Conservation (phyloP, 2,329 filamentous ascomycete species). For the Fusarium vanettenii region DNA sequence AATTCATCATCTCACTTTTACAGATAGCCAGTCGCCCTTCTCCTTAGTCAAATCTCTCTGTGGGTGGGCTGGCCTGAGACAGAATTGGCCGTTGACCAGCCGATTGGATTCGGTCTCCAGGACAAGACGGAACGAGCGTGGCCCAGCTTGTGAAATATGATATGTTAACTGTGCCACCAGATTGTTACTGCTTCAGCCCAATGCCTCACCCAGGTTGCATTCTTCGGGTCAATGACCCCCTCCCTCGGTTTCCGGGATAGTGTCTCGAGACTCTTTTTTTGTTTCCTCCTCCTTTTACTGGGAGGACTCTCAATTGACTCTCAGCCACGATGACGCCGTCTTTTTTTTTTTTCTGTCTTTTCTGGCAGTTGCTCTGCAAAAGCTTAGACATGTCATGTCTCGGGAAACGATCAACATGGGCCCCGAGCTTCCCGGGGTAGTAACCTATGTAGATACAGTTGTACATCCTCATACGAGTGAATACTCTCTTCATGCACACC, state of each 20-base stretch:
- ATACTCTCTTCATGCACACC: constrained; percentile 15
- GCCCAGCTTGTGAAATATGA: constrained; percentile 33
- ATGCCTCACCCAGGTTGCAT: constrained; percentile 21
- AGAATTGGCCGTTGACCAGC: constrained; percentile 33
- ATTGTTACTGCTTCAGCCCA: background rate
- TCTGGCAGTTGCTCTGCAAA: background rate
- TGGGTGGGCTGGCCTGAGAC: constrained; percentile 32
- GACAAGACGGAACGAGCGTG: constrained; percentile 11
- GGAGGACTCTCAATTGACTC: background rate
- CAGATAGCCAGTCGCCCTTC: background rate
- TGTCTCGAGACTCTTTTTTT: constrained; percentile 3
- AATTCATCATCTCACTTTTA: constrained; percentile 9
- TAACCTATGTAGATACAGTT: background rate
- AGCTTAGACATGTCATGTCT: background rate
- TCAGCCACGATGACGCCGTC: background rate
- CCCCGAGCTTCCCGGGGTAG: constrained; percentile 22
- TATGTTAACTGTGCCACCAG: constrained; percentile 15
- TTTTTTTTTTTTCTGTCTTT: background rate
- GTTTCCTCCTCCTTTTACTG: background rate
- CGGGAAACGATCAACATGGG: constrained; percentile 28
- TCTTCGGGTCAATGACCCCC: constrained; percentile 30
- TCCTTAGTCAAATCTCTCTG: background rate
- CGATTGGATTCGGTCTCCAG: constrained; percentile 32
- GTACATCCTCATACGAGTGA: background rate
- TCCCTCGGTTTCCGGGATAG: constrained; percentile 3